These are phyloP conservation scores for Colletotrichum spaethianum DNA, from an alignment of 2,329 filamentous ascomycete species.

Conservation along the genomic window DNA sequence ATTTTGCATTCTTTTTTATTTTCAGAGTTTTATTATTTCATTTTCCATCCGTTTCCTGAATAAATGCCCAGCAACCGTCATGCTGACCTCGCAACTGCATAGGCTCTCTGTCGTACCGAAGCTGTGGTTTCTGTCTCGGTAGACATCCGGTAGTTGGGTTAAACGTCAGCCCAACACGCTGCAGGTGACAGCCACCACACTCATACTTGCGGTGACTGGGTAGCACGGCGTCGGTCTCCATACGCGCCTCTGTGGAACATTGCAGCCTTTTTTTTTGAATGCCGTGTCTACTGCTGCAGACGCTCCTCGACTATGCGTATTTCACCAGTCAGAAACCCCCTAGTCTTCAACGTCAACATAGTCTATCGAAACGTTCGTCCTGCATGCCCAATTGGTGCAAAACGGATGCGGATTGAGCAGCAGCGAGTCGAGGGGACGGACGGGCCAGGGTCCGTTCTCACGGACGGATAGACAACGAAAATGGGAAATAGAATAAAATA, in stretches of 20 bases:
- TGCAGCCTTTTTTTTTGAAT: not conserved
- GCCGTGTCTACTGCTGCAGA: conserved; percentile 8
- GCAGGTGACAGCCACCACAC: conserved; percentile 8
- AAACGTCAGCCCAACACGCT: not conserved
- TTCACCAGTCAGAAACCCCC: not conserved
- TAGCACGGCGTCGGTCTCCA: conserved; percentile 7
- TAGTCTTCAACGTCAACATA: not conserved
- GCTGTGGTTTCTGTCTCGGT: conserved; percentile 3
- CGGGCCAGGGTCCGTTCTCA: conserved; percentile 23
- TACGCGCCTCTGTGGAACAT: not conserved
- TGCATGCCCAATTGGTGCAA: not conserved
- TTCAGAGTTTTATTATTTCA: not conserved
- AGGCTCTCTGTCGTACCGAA: not conserved
- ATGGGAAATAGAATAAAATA: conserved; percentile 1
- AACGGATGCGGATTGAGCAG: not conserved
- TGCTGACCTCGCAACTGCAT: not conserved
- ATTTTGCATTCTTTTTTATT: conserved; percentile 14
- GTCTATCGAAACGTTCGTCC: not conserved
- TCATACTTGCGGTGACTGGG: conserved; percentile 8
- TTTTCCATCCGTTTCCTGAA: not conserved
- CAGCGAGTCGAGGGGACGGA: conserved; percentile 15
- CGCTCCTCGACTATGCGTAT: not conserved
- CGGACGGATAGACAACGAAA: conserved; percentile 10
- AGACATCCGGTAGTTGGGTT: conserved; percentile 18
- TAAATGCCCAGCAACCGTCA: not conserved